Evolutionary conservation across 768 basidiomycete species (phyloP).

Genomic region (Lactifluus pinguis): DNA sequence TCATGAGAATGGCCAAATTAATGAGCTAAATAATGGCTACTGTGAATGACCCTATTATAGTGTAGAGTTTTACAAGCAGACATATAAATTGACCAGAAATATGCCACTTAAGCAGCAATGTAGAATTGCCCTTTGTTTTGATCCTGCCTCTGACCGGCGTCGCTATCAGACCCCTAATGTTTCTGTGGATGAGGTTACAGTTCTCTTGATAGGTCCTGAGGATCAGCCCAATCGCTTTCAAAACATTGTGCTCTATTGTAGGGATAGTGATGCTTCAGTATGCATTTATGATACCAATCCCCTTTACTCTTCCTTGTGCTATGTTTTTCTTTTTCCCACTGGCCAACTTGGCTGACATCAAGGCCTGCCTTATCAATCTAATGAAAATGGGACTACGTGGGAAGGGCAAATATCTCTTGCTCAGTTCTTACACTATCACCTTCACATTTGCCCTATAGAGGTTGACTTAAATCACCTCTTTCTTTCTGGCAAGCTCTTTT

Average conservation of each 20-base stretch:
- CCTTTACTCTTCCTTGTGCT: not conserved
- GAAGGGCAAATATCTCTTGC: not conserved
- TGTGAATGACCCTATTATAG: no score
- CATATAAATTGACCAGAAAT: not conserved
- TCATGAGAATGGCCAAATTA: no score
- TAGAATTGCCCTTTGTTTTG: conserved; percentile 20
- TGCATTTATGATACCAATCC: not conserved
- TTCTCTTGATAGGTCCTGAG: not conserved
- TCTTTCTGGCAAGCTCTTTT: not conserved
- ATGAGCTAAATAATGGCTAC: no score
- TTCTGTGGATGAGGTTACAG: not conserved
- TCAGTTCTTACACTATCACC: not conserved
- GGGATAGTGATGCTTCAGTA: not conserved
- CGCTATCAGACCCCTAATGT: not conserved
- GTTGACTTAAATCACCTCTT: not conserved
- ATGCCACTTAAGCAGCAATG: not conserved
- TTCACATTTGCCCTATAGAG: not conserved
- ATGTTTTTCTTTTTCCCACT: conserved; percentile 2
- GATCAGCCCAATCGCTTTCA: not conserved
- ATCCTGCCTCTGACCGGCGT: not conserved
- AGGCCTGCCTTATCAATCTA: not conserved
- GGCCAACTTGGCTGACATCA: not conserved
- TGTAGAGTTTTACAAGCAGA: not conserved
- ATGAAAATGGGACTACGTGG: no score
- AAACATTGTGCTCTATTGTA: not conserved